A percentile compares a stretch with the other conserved stretches of the same genome.
These are phyloP conservation scores for Quambalaria eucalypti DNA, from an alignment of 1,284 basidiomycete species.

Conservation along the genomic window DNA sequence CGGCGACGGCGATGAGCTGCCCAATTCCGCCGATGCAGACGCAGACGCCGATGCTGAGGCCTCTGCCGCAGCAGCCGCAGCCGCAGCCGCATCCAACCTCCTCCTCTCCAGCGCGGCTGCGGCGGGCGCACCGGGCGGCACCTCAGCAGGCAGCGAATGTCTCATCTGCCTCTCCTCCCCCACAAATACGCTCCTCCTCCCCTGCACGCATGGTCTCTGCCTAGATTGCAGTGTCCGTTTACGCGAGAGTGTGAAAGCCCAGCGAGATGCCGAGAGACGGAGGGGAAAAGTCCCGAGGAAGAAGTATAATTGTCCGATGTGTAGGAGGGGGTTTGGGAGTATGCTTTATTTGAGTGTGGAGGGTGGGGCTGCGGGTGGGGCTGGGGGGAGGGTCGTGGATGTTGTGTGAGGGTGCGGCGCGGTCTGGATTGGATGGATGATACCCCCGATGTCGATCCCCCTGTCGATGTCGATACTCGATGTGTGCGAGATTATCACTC, in stretches of 20 bases:
- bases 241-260: conserved; percentile 36
- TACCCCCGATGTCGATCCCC: too few species aligned
- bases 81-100: not conserved
- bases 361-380: not conserved
- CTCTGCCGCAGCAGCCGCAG: not conserved
- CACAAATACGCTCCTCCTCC: conserved; percentile 39
- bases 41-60: conserved; percentile 3
- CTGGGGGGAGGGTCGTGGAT: not conserved
- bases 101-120: conserved; percentile 6
- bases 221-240: conserved; percentile 41
- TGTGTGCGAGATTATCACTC: too few species aligned
- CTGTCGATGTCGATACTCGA: too few species aligned
- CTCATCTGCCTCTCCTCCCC: conserved; percentile 39
- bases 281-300: conserved; percentile 33
- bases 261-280: conserved; percentile 26
- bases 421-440: too few species aligned
- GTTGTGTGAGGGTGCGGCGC: too few species aligned
- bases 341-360: not conserved
- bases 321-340: conserved; percentile 16
- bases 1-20: not conserved
- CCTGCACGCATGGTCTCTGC: conserved; percentile 45
- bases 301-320: conserved; percentile 43
- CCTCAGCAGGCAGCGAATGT: conserved; percentile 30
- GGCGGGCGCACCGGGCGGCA: conserved; percentile 12
- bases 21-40: conserved; percentile 6